These are phyloP conservation scores for Hypsizygus marmoreus DNA, from an alignment of 768 basidiomycete species.

Conservation along the genomic window DNA sequence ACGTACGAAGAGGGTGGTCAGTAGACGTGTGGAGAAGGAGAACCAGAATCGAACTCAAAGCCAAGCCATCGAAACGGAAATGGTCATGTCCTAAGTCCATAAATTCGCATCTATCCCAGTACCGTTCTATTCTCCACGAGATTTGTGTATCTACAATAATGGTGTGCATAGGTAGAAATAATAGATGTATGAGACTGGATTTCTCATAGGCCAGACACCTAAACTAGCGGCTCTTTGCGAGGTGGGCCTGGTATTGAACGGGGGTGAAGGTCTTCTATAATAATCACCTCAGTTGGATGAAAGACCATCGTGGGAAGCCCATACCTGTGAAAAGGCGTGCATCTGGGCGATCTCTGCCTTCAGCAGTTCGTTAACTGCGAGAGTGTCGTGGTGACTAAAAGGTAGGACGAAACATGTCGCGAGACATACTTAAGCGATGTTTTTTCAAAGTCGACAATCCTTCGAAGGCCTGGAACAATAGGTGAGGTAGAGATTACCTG, in stretches of 20 bases:
- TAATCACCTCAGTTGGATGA: background rate
- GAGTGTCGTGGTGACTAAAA: conserved; percentile 4
- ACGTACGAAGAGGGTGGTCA: no score
- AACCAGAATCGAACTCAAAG: no score
- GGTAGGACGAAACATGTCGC: background rate
- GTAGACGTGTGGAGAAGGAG: no score
- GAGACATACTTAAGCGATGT: conserved; percentile 63
- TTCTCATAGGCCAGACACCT: no score
- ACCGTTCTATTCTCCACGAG: no score
- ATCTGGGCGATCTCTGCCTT: conserved; percentile 76
- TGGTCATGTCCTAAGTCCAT: no score
- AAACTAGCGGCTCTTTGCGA: conserved; percentile 14
- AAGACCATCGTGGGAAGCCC: conserved; percentile 5
- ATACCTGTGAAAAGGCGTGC: conserved; percentile 89
- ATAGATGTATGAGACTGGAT: no score
- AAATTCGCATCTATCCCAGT: no score
- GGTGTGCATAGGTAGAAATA: no score
- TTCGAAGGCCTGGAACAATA: conserved; percentile 59
- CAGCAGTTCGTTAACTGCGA: conserved; percentile 72
- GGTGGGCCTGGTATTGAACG: conserved; percentile 60
- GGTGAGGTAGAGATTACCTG: background rate
- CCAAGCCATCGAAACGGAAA: no score
- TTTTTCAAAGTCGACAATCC: conserved; percentile 79
- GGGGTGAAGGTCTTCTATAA: conserved; percentile 73
- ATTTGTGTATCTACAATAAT: no score